These are phyloP conservation scores for Phytophthora colocasiae DNA, from an alignment of 352 stramenopile genomes.

Conservation along the genomic window DNA sequence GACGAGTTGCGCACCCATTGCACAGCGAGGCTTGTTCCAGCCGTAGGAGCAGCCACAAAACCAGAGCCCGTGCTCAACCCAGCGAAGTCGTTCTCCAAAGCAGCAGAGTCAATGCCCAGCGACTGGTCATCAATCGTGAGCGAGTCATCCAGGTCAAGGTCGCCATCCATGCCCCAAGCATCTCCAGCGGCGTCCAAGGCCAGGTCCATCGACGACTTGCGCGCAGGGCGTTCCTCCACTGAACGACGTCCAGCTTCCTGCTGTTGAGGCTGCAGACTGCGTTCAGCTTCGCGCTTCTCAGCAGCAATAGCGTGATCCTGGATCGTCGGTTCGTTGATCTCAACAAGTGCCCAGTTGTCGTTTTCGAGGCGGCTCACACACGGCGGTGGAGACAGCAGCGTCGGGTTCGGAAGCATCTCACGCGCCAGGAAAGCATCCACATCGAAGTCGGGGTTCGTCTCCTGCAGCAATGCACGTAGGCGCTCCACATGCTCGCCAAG, in stretches of 20 bases:
- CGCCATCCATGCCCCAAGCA: slow-evolving; percentile 85
- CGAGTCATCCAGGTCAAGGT: slow-evolving; percentile 88
- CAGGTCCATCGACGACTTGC: slow-evolving; percentile 80
- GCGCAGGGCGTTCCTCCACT: slow-evolving; percentile 52
- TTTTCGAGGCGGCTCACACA: slow-evolving; percentile 93
- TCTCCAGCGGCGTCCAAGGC: slow-evolving; percentile 76
- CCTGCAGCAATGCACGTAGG: slow-evolving; percentile 92
- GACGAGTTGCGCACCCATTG: slow-evolving; percentile 97
- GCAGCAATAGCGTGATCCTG: slow-evolving; percentile 83
- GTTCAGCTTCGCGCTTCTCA: slow-evolving; percentile 82
- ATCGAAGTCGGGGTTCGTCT: slow-evolving; percentile 86
- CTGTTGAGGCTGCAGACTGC: slow-evolving; percentile 68
- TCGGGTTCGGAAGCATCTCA: slow-evolving; percentile 71
- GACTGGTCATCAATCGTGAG: slow-evolving; percentile 59
- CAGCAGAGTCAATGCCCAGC: slow-evolving; percentile 48
- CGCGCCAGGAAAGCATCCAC: slow-evolving; percentile 68
- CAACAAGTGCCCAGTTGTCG: slow-evolving; percentile 98
- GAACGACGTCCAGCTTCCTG: slow-evolving; percentile 32
- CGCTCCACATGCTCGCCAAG: slow-evolving; percentile 95
- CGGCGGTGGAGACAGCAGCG: slow-evolving; percentile 93
- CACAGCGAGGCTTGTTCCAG: slow-evolving; percentile 88
- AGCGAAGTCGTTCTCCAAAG: slow-evolving; percentile 65
- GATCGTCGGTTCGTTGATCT: slow-evolving; percentile 92
- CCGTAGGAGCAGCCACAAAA: slow-evolving; percentile 92
- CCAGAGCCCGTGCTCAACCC: slow-evolving; percentile 44